These are phyloP conservation scores for Starmerella bombicola DNA, from an alignment of 805 yeast species.

Conservation along the genomic window DNA sequence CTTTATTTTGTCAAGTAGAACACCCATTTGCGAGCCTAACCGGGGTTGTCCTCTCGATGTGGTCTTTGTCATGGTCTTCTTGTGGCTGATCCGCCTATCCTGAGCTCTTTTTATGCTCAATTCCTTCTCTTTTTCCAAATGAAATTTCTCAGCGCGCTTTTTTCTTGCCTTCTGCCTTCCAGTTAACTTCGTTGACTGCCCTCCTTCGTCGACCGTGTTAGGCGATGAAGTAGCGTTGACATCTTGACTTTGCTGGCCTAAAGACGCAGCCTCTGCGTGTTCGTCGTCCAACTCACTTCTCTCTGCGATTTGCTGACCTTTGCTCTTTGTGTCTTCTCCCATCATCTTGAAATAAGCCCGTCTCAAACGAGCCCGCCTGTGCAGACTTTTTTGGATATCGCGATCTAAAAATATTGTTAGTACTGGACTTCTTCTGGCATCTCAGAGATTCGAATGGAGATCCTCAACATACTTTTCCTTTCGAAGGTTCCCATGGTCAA, in stretches of 20 bases:
- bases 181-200: constrained; percentile 22
- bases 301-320: not conserved
- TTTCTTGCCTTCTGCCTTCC: constrained; percentile 32
- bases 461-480: constrained; percentile 29
- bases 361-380: constrained; percentile 69
- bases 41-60: constrained; percentile 76
- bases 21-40: constrained; percentile 79
- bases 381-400: constrained; percentile 66
- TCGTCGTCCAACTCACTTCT: constrained; percentile 8
- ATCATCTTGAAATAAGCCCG: constrained; percentile 69
- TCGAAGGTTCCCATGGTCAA: constrained; percentile 17
- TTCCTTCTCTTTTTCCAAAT: constrained; percentile 34
- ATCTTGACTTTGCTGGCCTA: not conserved
- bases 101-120: constrained; percentile 33
- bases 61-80: constrained; percentile 37
- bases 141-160: constrained; percentile 34
- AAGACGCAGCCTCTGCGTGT: constrained; percentile 10
- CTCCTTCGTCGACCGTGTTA: constrained; percentile 8
- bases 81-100: constrained; percentile 34
- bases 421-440: not conserved
- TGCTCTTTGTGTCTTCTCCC: constrained; percentile 38
- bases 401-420: constrained; percentile 28
- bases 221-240: constrained; percentile 19
- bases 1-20: constrained; percentile 64
- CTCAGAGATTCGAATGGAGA: not conserved